Percentiles rank a stretch among this genome's conserved stretches.
Evolutionary conservation across 179 eudicot genomes (phyloP).

Genomic region (Silene noctiflora): DNA sequence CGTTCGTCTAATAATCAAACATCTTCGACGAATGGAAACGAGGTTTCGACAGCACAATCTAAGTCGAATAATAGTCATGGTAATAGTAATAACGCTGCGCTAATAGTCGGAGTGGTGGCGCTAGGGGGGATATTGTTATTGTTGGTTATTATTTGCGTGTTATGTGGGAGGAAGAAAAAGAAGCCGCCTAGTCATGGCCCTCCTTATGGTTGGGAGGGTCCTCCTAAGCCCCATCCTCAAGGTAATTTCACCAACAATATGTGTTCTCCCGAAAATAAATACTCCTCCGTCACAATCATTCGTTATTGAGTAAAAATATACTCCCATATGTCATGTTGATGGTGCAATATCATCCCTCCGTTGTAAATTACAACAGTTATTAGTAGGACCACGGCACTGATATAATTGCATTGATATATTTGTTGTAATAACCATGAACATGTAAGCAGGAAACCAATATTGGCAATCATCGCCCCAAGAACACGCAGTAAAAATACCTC

Average conservation of each 20-base stretch:
- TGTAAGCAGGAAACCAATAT: conserved; percentile 24
- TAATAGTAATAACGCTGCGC: neutral
- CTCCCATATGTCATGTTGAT: no score
- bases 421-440: neutral
- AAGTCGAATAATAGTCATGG: conserved; percentile 17
- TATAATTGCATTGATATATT: neutral
- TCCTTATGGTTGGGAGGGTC: conserved; percentile 35
- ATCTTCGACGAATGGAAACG: conserved; percentile 6
- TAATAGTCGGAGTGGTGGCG: conserved; percentile 33
- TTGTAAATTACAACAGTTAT: no score
- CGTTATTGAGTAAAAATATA: no score
- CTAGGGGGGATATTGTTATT: conserved; percentile 37
- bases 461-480: conserved; percentile 34
- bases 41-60: neutral
- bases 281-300: no score
- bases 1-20: conserved; percentile 9
- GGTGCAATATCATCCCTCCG: no score
- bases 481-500: conserved; percentile 44
- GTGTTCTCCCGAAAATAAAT: no score
- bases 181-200: conserved; percentile 28
- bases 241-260: conserved; percentile 22
- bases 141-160: conserved; percentile 29
- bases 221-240: conserved; percentile 31
- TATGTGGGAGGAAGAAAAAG: conserved; percentile 44
- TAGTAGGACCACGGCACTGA: no score